Evolutionary conservation across 2,329 filamentous ascomycete genomes (phyloP), one percentile per base, ranked within the genome.

Genomic region (Ceratocystis ficicola): DNA sequence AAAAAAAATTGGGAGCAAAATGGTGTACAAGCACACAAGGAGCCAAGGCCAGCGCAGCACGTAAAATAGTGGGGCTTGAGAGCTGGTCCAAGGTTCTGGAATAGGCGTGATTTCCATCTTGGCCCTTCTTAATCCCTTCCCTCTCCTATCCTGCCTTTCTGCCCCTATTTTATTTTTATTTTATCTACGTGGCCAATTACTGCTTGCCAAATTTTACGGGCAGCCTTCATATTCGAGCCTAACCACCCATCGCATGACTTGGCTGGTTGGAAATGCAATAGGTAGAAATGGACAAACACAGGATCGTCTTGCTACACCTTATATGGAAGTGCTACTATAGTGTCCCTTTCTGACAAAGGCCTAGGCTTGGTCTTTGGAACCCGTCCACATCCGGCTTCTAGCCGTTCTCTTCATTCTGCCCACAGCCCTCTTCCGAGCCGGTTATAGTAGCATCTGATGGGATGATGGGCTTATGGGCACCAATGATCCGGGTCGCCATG

Each of bases 11-110:
- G 30, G 17, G 25, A n/a, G 28, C 17, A n/a, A 46, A 30, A 10
- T 7, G 41, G 59, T 36, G 46, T 41, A 62, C n/a, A 48, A 48
- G 25, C 44, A 10, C 20, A 20, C 8, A 30, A n/a, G 50, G 36
- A 50, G 30, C 44, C 15, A 50, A 20, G 46, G 61, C 61, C 28
- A 63, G 46, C 44, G 22, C 62, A 46, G 44, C 55, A 57, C 25
- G 22, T 6, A 36, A 36, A 36, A n/a, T 8, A 30, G 55, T 36
- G 55, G 55, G 28, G 55, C 55, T 5, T 20, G 25, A 8, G 25
- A 6, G 55, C 20, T 50, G 22, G 52, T 36, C 25, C 55, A 36
- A 59, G 55, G 55, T 57, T 57, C 52, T 57, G 55, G 25, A 59
- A 59, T 32, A 7, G 55, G 55, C 6, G 55, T 36, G 55, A 59